Conservation (phyloP, 106 monocot species). For the Dendrobium nobile region DNA sequence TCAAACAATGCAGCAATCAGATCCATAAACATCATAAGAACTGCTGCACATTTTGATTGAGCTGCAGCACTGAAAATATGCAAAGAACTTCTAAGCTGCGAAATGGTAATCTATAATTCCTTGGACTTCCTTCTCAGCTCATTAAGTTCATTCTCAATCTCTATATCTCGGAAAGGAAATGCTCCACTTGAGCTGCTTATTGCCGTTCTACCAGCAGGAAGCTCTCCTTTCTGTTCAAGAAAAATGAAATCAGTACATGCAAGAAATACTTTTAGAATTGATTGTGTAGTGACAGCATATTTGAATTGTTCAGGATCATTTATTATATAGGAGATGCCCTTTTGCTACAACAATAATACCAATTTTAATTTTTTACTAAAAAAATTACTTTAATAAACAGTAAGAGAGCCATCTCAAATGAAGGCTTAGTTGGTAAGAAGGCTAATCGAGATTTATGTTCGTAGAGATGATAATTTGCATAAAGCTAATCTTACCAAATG, state of each 20-base stretch:
- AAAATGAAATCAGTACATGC: not conserved
- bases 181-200: conserved; percentile 45
- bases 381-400: too few species aligned
- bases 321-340: too few species aligned
- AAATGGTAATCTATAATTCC: conserved; percentile 34
- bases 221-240: conserved; percentile 75
- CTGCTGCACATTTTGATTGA: not conserved
- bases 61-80: not conserved
- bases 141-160: conserved; percentile 79
- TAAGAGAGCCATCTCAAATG: too few species aligned
- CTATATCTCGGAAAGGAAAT: conserved; percentile 54
- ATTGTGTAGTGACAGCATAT: too few species aligned
- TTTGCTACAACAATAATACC: too few species aligned
- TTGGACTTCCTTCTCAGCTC: conserved; percentile 70
- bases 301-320: too few species aligned
- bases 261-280: too few species aligned
- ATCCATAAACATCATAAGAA: not conserved
- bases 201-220: conserved; percentile 75
- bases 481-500: too few species aligned
- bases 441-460: too few species aligned
- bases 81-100: not conserved
- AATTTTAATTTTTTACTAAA: too few species aligned
- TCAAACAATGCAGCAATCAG: not conserved
- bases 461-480: too few species aligned
- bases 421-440: too few species aligned